A percentile compares a stretch with the other conserved stretches of the same genome.
Conservation (phyloP, 208 protist species). For the Trichomonas vaginalis region DNA sequence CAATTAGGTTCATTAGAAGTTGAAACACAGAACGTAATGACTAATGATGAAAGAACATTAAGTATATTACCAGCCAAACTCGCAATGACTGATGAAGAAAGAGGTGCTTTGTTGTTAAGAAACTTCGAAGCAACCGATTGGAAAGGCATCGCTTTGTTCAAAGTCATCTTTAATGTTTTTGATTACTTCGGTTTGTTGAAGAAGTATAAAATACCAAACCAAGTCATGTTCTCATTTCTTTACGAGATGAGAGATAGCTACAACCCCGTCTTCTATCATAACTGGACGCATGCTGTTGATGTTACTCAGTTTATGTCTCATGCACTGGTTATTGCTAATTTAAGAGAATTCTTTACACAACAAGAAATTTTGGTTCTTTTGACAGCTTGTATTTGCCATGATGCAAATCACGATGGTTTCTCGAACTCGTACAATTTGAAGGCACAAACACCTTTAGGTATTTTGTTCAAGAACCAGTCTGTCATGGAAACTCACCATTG, state of each 20-base stretch:
- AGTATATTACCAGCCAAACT: neutral
- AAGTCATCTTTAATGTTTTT: neutral
- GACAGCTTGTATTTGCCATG: slow-evolving; percentile 69
- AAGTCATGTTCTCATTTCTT: neutral
- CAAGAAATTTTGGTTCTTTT: slow-evolving; percentile 62
- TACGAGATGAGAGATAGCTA: neutral
- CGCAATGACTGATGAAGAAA: neutral
- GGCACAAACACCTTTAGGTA: slow-evolving; percentile 60
- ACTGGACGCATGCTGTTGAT: slow-evolving; percentile 49
- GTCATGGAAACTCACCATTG: slow-evolving; percentile 49
- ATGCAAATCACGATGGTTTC: slow-evolving; percentile 81
- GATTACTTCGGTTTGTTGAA: slow-evolving; percentile 13
- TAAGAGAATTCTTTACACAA: slow-evolving; percentile 43
- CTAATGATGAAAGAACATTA: neutral
- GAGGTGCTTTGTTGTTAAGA: neutral
- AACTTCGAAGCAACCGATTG: neutral
- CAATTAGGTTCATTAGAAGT: neutral
- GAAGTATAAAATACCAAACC: neutral
- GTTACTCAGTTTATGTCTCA: slow-evolving; percentile 44
- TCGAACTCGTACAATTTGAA: slow-evolving; percentile 80
- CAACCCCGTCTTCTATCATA: slow-evolving; percentile 49
- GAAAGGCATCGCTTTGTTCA: neutral
- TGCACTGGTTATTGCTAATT: slow-evolving; percentile 30
- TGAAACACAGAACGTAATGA: neutral
- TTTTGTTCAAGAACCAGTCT: slow-evolving; percentile 45